A percentile compares a stretch with the other conserved stretches of the same genome.
These are phyloP conservation scores for Zymoseptoria crescenta DNA, from an alignment of 2,329 filamentous ascomycete genomes.

Conservation along the genomic window DNA sequence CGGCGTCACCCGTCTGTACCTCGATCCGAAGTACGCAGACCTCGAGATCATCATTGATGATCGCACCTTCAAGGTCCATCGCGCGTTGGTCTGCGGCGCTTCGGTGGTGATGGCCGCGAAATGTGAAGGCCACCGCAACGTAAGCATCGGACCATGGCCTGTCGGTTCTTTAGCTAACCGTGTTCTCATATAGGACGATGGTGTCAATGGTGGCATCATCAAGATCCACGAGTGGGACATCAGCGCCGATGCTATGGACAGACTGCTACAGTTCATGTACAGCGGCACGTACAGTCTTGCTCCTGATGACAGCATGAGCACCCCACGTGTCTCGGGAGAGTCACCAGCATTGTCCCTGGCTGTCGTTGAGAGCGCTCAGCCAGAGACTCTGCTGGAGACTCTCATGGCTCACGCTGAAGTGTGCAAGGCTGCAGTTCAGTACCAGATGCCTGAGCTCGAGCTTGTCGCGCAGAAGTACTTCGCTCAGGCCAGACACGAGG, in stretches of 20 bases:
- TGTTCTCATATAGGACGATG: too few relatives aligned
- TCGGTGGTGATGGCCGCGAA: conserved; percentile 8
- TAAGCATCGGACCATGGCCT: too few relatives aligned
- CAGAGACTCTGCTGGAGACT: neutral
- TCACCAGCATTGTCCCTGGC: neutral
- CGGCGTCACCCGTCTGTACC: neutral
- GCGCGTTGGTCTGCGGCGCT: conserved; percentile 8
- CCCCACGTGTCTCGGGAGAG: neutral
- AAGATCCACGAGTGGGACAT: too few relatives aligned
- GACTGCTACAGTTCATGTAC: conserved; percentile 15
- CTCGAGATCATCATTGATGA: conserved; percentile 11
- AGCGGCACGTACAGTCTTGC: conserved; percentile 6
- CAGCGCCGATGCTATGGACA: conserved; percentile 7
- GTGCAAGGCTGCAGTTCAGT: conserved; percentile 7
- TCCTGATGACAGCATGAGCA: neutral
- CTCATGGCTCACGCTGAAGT: conserved; percentile 8
- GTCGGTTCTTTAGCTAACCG: too few relatives aligned
- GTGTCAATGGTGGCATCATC: too few relatives aligned
- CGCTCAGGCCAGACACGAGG: neutral
- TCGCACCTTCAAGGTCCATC: conserved; percentile 8
- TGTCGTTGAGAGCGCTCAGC: neutral
- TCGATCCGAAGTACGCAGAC: conserved; percentile 11
- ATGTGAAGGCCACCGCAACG: conserved; percentile 5
- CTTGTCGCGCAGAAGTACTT: neutral
- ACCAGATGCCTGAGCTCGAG: conserved; percentile 7